Evolutionary conservation across 2,329 filamentous ascomycete species (phyloP).

Genomic region (Berkeleyomyces basicola): DNA sequence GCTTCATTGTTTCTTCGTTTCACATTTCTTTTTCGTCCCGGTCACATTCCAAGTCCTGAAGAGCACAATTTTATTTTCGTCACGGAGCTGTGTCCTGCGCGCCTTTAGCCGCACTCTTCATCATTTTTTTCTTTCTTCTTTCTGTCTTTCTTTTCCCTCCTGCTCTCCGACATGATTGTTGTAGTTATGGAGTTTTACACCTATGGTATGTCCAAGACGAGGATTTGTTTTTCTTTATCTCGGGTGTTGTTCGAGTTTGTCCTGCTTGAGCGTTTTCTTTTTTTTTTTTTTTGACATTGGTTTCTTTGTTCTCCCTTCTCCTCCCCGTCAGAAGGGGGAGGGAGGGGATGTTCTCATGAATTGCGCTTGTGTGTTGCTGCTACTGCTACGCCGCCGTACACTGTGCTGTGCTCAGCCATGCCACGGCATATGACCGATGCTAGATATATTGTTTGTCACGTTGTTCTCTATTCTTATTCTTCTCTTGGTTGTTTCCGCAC

Average conservation of each 20-base stretch:
- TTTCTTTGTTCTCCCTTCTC: conserved; percentile 15
- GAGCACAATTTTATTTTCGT: too few relatives aligned
- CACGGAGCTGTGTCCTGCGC: not conserved
- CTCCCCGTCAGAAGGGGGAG: not conserved
- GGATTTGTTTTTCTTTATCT: conserved; percentile 5
- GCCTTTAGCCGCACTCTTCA: not conserved
- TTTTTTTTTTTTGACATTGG: conserved; percentile 12
- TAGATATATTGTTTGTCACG: conserved; percentile 1
- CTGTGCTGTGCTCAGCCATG: not conserved
- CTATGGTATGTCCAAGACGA: too few relatives aligned
- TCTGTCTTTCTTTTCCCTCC: conserved; percentile 12
- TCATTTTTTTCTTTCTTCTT: conserved; percentile 15
- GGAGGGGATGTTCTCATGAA: conserved; percentile 16
- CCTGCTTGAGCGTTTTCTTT: conserved; percentile 5
- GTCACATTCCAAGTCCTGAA: too few relatives aligned
- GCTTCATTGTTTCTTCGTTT: not conserved
- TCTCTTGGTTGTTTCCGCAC: conserved; percentile 11
- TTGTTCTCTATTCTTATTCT: conserved; percentile 13
- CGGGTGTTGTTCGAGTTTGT: not conserved
- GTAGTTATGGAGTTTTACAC: too few relatives aligned
- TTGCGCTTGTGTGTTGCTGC: not conserved
- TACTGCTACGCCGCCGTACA: too few relatives aligned
- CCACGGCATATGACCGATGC: not conserved
- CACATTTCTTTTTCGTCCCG: not conserved
- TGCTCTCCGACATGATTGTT: too few relatives aligned